Conservation (phyloP, 805 yeast genomes). For the Hanseniaspora thailandica region DNA sequence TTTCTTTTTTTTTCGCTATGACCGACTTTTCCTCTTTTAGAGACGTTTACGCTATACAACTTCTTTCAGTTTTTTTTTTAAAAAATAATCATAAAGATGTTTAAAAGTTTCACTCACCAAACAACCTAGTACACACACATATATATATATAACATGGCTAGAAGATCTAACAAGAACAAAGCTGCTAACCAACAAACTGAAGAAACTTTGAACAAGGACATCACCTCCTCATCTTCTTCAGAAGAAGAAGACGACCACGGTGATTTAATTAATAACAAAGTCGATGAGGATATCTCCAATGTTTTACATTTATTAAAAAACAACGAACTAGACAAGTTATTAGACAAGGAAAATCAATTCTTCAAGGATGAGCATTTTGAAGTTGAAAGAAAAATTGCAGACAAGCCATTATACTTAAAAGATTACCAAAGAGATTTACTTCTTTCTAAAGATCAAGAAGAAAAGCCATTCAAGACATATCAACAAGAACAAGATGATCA, state of each 20-base stretch:
- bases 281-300: constrained; percentile 64
- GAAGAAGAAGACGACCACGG: constrained; percentile 87
- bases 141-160: constrained; percentile 8
- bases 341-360: constrained; percentile 60
- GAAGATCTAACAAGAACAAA: constrained; percentile 25
- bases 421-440: constrained; percentile 84
- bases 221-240: constrained; percentile 24
- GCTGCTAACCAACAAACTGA: neutral
- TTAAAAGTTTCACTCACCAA: neutral
- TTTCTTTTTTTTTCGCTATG: neutral
- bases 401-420: constrained; percentile 73
- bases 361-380: constrained; percentile 44
- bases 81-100: neutral
- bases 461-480: constrained; percentile 33
- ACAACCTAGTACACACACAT: neutral
- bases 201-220: constrained; percentile 25
- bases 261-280: constrained; percentile 72
- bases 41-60: neutral
- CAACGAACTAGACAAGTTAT: constrained; percentile 46
- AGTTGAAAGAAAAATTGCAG: constrained; percentile 31
- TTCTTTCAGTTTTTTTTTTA: neutral
- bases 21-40: neutral
- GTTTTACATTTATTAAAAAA: constrained; percentile 60
- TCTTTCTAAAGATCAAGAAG: constrained; percentile 56
- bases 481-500: constrained; percentile 62